Evolutionary conservation across 2,329 filamentous ascomycete species (phyloP).

Genomic region (Aureobasidium sp.): DNA sequence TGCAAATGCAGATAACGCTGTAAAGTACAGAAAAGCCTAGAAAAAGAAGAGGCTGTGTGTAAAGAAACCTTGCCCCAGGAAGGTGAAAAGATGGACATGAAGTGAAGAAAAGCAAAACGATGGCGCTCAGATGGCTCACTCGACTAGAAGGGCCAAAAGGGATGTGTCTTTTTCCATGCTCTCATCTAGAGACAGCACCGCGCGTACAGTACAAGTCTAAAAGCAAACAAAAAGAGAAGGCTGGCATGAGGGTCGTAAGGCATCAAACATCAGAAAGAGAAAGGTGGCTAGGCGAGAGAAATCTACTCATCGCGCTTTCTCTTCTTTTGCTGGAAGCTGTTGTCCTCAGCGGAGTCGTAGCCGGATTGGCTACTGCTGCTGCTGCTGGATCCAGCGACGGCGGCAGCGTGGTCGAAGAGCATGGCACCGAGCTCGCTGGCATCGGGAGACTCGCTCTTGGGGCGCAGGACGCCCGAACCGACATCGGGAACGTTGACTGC

Average conservation of each 20-base stretch:
- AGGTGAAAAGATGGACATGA: conserved; percentile 16
- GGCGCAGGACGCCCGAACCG: conserved; percentile 27
- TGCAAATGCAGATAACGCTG: conserved; percentile 12
- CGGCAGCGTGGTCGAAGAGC: conserved; percentile 68
- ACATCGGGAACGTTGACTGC: conserved; percentile 30
- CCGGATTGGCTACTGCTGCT: conserved; percentile 35
- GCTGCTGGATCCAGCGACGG: conserved; percentile 59
- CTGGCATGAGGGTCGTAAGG: conserved; percentile 13
- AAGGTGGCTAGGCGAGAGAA: conserved; percentile 1
- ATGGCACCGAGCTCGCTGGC: conserved; percentile 65
- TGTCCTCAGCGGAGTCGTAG: conserved; percentile 20
- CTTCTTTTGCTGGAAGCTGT: conserved; percentile 35
- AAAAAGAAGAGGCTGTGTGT: background rate
- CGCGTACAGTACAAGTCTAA: conserved; percentile 7
- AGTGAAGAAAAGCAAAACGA: conserved; percentile 13
- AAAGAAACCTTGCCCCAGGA: conserved; percentile 5
- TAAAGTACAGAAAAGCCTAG: conserved; percentile 7
- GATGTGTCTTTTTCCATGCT: conserved; percentile 8
- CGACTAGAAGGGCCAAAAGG: conserved; percentile 1
- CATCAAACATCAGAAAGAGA: conserved; percentile 8
- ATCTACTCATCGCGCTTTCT: conserved; percentile 38
- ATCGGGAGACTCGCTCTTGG: conserved; percentile 41
- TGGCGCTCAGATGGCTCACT: background rate
- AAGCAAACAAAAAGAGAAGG: background rate
- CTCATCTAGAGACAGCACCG: conserved; percentile 1